Evolutionary conservation across 2,329 filamentous ascomycete genomes (phyloP).

Genomic region (Drechmeria coniospora): DNA sequence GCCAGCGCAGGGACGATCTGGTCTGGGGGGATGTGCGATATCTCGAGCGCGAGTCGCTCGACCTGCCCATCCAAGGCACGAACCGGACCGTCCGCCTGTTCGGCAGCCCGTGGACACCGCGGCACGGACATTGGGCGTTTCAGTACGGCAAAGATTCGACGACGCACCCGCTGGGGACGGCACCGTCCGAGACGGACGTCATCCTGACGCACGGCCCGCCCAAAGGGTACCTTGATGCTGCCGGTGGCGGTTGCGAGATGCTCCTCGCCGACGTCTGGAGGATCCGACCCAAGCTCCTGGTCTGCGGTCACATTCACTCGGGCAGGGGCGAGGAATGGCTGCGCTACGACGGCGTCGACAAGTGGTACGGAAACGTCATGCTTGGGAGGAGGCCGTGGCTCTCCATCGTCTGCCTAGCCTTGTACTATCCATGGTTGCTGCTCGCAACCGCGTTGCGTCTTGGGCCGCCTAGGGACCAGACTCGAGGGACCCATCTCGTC

Average conservation of each 20-base stretch:
- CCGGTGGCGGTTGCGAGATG: conserved; percentile 15
- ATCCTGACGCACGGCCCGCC: conserved; percentile 24
- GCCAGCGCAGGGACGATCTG: conserved; percentile 4
- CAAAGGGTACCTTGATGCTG: conserved; percentile 18
- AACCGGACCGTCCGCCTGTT: conserved; percentile 12
- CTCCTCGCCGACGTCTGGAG: conserved; percentile 32
- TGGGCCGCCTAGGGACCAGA: no score
- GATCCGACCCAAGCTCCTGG: conserved; percentile 40
- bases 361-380: no score
- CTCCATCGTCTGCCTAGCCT: no score
- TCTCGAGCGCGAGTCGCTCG: conserved; percentile 8
- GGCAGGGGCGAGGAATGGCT: conserved; percentile 21
- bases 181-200: conserved; percentile 17
- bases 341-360: conserved; percentile 16
- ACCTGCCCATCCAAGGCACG: no score
- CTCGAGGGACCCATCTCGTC: no score
- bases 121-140: conserved; percentile 24
- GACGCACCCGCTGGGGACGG: conserved; percentile 12
- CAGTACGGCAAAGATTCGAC: conserved; percentile 19
- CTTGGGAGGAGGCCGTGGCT: no score
- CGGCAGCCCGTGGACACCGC: conserved; percentile 16
- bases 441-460: no score
- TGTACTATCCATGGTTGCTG: no score
- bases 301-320: conserved; percentile 55
- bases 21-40: conserved; percentile 12